Evolutionary conservation across 2,329 filamentous ascomycete species (phyloP), one percentile per base, ranked within the genome.

Genomic region (Sclerotinia subarctica): DNA sequence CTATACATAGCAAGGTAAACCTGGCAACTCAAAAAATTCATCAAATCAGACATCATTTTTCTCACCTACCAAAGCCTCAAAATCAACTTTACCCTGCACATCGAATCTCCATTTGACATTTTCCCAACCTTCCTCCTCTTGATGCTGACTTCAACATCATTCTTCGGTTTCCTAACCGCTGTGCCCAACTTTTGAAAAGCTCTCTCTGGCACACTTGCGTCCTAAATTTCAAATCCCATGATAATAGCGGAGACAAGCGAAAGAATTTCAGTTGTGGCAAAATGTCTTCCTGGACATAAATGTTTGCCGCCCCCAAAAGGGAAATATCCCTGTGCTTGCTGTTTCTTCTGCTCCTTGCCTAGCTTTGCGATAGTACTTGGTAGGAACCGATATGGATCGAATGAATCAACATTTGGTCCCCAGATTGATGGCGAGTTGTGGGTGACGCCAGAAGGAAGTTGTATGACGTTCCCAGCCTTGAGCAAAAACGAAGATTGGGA

Each of bases 331-430:
- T 74, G 72, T n/a, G 68, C 62, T 58, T 73, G 72, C 32, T 65
- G 66, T n/a, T 70, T 67, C 6, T 66, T 69, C 8, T 66, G 69
- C 7, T 70, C 67, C 64, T 71, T 73, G 29, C 42, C 13, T 64
- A 70, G 65, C 49, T 56, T 63, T 66, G 67, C 67, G 60, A 72
- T 72, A 7, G 65, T 71, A 13, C 24, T 70, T 67, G 71, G 66
- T 0, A 81, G 69, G 72, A 84, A 84, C 13, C 81, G 80, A 8
- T 71, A 52, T 0, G 81, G 77, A 47, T 82, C 79, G 73, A 84
- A 84, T 1, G 69, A 62, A 2, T 71, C 70, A 1, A 76, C 80
- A 49, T 82, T 79, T 1, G 77, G 71, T 5, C 82, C 82, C 82
- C 82, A 84, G 64, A 83, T 78, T 0, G 74, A 70, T 10, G 72